Percentiles rank a stretch among this genome's conserved stretches.
These are phyloP conservation scores for Auriscalpium vulgare DNA, from an alignment of 768 basidiomycete genomes.

Conservation along the genomic window DNA sequence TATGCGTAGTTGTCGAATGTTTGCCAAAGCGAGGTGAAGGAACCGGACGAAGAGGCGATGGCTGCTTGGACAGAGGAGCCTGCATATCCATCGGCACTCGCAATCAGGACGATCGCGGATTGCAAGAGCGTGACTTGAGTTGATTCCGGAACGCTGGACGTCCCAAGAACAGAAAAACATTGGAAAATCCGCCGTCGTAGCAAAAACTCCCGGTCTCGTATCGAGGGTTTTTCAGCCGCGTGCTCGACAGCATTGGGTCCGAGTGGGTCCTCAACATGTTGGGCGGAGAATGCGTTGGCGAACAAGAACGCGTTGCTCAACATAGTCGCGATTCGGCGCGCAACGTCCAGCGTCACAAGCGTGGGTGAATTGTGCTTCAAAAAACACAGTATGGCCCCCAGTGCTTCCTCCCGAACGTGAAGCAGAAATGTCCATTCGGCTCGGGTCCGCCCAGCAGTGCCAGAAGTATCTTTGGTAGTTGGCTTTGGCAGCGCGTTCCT, in stretches of 20 bases:
- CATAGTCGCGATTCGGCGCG: slow-evolving; percentile 78
- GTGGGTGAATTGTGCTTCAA: slow-evolving; percentile 67
- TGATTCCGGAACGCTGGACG: slow-evolving; percentile 70
- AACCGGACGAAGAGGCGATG: slow-evolving; percentile 78
- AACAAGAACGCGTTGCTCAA: slow-evolving; percentile 88
- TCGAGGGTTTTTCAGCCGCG: slow-evolving; percentile 37
- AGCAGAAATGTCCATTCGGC: slow-evolving; percentile 89
- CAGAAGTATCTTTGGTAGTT: slow-evolving; percentile 73
- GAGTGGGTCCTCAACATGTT: slow-evolving; percentile 56
- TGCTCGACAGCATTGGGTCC: slow-evolving; percentile 29
- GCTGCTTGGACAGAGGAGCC: slow-evolving; percentile 87
- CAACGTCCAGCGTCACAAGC: slow-evolving; percentile 85
- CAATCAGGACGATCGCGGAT: slow-evolving; percentile 73
- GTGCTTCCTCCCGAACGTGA: slow-evolving; percentile 82
- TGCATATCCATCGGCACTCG: slow-evolving; percentile 76
- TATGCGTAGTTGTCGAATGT: slow-evolving; percentile 85
- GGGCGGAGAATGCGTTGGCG: slow-evolving; percentile 71
- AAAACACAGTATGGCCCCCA: slow-evolving; percentile 86
- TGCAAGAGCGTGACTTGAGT: slow-evolving; percentile 78
- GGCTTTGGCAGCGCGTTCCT: slow-evolving; percentile 94
- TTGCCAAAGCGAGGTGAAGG: slow-evolving; percentile 82
- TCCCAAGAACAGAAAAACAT: slow-evolving; percentile 79
- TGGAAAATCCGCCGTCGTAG: slow-evolving; percentile 82
- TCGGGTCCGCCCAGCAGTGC: slow-evolving; percentile 51
- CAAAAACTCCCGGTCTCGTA: slow-evolving; percentile 75